Evolutionary conservation across 2,329 filamentous ascomycete species (phyloP).

Genomic region (Colletotrichum tabaci): DNA sequence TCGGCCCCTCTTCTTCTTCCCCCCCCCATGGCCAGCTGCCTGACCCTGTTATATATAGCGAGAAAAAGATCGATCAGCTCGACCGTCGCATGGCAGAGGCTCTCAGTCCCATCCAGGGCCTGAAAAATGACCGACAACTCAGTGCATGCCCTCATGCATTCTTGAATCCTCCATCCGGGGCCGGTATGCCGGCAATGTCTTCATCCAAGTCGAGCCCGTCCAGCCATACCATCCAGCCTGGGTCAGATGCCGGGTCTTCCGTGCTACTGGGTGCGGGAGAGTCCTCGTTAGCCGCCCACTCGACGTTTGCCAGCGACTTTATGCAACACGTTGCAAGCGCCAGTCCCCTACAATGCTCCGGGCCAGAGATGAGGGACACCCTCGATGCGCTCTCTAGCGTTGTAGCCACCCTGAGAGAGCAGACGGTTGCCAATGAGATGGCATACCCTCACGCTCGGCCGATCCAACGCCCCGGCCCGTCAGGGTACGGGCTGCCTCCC

Average conservation of each 20-base stretch:
- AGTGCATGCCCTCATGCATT: conserved; percentile 3
- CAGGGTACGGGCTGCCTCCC: conserved; percentile 30
- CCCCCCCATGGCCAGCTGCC: neutral
- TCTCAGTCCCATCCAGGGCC: conserved; percentile 50
- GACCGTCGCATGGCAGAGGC: conserved; percentile 53
- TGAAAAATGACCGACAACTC: conserved; percentile 44
- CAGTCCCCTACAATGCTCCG: conserved; percentile 41
- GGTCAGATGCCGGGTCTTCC: conserved; percentile 39
- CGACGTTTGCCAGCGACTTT: conserved; percentile 62
- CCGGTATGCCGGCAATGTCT: conserved; percentile 22
- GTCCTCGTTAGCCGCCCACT: conserved; percentile 61
- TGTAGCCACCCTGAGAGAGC: conserved; percentile 46
- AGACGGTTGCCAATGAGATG: conserved; percentile 46
- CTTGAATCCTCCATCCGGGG: conserved; percentile 36
- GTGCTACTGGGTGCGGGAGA: conserved; percentile 56
- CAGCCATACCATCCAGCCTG: conserved; percentile 43
- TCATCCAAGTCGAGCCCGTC: too few relatives aligned
- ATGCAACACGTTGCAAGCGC: conserved; percentile 54
- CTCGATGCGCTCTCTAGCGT: conserved; percentile 51
- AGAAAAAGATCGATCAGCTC: conserved; percentile 55
- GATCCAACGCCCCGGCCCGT: neutral
- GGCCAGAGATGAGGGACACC: conserved; percentile 52
- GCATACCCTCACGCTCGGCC: conserved; percentile 45
- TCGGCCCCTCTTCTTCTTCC: too few relatives aligned
- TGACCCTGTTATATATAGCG: conserved; percentile 45